Conservation (phyloP, 352 stramenopile genomes). For the Phytophthora foliorum region DNA sequence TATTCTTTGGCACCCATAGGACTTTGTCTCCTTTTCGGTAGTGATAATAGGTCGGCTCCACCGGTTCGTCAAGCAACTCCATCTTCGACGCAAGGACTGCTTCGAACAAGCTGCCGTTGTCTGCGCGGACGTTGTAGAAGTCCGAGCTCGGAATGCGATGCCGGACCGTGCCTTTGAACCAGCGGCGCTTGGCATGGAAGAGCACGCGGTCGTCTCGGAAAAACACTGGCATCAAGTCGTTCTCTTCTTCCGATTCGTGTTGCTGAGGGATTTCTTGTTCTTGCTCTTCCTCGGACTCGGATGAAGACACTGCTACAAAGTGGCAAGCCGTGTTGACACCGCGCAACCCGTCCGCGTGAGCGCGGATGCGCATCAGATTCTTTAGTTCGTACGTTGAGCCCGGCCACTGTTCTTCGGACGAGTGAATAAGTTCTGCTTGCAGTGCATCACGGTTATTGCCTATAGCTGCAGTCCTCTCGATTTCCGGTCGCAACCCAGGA, state of each 20-base stretch:
- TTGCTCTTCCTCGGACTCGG: conserved; percentile 38
- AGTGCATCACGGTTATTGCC: background rate
- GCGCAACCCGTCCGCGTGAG: conserved; percentile 61
- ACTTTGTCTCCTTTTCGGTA: conserved; percentile 50
- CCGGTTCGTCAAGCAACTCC: conserved; percentile 35
- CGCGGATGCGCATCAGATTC: conserved; percentile 54
- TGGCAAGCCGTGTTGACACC: conserved; percentile 55
- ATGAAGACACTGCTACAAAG: conserved; percentile 57
- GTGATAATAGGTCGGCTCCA: conserved; percentile 26
- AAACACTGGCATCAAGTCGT: conserved; percentile 44
- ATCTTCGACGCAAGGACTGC: conserved; percentile 60
- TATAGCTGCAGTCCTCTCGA: background rate
- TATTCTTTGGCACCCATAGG: conserved; percentile 41
- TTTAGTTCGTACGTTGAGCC: conserved; percentile 54
- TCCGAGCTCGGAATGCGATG: conserved; percentile 52
- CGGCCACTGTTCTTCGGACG: conserved; percentile 23
- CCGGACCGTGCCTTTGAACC: conserved; percentile 47
- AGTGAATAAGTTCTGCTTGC: conserved; percentile 3
- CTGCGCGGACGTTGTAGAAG: conserved; percentile 67
- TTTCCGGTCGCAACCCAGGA: conserved; percentile 6
- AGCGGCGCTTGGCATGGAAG: conserved; percentile 48
- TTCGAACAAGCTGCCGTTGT: conserved; percentile 57
- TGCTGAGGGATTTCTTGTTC: conserved; percentile 31
- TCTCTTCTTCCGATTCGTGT: conserved; percentile 37
- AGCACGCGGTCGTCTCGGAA: conserved; percentile 58